Percentiles rank a stretch among this genome's conserved stretches.
Evolutionary conservation across 805 yeast genomes (phyloP).

Genomic region (Candida xyloterini): DNA sequence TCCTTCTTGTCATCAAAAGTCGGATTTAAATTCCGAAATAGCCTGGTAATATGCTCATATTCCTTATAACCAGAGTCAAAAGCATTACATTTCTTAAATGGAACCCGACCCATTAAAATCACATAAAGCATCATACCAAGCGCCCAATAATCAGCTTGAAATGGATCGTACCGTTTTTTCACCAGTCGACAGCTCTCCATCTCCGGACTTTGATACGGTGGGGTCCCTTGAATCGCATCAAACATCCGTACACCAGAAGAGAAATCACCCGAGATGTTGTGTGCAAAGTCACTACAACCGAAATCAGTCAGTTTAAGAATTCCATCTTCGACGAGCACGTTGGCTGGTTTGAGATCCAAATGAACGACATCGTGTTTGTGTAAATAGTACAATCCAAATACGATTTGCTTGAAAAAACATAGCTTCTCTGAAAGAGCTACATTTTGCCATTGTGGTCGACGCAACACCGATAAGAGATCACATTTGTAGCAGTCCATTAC

Average conservation of each 20-base stretch:
- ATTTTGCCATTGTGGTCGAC: constrained; percentile 57
- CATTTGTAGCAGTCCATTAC: constrained; percentile 62
- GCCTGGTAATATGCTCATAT: constrained; percentile 38
- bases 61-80: constrained; percentile 54
- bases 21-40: constrained; percentile 41
- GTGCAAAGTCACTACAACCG: constrained; percentile 70
- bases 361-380: constrained; percentile 70
- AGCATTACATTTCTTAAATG: constrained; percentile 51
- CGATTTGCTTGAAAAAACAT: constrained; percentile 68
- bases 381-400: constrained; percentile 56
- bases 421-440: constrained; percentile 49
- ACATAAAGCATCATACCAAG: constrained; percentile 67
- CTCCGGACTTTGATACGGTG: constrained; percentile 81
- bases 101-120: constrained; percentile 53
- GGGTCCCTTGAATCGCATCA: constrained; percentile 65
- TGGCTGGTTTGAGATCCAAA: constrained; percentile 74
- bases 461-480: constrained; percentile 57
- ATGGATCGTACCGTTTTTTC: constrained; percentile 46
- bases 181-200: constrained; percentile 41
- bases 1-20: constrained; percentile 47
- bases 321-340: constrained; percentile 60
- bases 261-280: constrained; percentile 49
- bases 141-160: constrained; percentile 70
- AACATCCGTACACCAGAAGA: constrained; percentile 35
- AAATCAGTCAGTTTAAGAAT: constrained; percentile 69